phyloP scores from a whole-genome alignment of 192 early-diverging fungal species.

The Oehlia diaphana region DNA sequence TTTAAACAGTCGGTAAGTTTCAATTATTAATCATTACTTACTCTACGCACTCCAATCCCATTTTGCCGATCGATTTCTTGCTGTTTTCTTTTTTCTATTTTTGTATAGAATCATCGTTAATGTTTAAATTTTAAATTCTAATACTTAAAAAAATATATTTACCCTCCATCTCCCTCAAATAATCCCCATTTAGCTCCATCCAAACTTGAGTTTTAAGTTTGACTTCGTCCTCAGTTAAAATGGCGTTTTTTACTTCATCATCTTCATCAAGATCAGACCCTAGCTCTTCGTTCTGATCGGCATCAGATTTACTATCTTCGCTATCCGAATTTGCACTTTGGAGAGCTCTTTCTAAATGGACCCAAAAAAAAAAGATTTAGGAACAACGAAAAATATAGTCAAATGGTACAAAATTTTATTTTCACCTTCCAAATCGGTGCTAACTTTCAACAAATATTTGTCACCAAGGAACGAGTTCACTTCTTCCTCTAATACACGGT shows the following conservation, averaged over 20 bases:
- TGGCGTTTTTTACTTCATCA: conserved; percentile 67
- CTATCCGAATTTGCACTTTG: conserved; percentile 3
- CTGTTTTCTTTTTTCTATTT: conserved; percentile 16
- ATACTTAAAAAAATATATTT: background rate
- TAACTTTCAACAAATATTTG: background rate
- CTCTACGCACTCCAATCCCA: conserved; percentile 32
- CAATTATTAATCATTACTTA: conserved; percentile 2
- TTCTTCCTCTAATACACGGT: conserved; percentile 30
- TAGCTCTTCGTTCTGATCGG: conserved; percentile 20
- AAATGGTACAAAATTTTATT: background rate
- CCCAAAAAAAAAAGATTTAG: background rate
- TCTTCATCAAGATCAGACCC: conserved; percentile 66
- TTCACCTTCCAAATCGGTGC: background rate
- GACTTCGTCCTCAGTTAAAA: conserved; percentile 77
- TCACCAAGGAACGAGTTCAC: background rate
- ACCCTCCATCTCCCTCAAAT: conserved; percentile 59
- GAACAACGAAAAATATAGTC: background rate
- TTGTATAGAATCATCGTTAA: background rate
- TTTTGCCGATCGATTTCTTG: conserved; percentile 32
- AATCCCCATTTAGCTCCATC: conserved; percentile 88
- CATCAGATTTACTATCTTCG: background rate
- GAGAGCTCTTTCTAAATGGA: conserved; percentile 1
- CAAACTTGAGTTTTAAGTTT: conserved; percentile 79
- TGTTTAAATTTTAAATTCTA: too few relatives aligned
- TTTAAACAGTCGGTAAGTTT: background rate